Percentiles rank a stretch among this genome's conserved stretches.
phyloP scores from a whole-genome alignment of 352 stramenopile genomes.

The Thraustochytrium sp. region DNA sequence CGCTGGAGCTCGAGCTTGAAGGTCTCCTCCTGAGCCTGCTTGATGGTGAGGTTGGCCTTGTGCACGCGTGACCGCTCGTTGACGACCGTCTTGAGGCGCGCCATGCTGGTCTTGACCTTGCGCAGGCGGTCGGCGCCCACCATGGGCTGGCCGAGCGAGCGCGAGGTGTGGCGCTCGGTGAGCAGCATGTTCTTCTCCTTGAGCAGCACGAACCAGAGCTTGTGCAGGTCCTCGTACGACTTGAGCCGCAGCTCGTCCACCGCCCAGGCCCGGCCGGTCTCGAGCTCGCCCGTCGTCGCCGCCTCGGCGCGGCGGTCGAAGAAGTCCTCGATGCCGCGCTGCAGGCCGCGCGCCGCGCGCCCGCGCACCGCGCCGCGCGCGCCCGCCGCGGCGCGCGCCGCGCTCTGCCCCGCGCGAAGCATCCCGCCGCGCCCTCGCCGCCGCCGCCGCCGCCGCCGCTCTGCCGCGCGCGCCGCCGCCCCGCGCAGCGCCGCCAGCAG shows the following conservation, averaged over 20 bases:
- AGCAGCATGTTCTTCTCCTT: constrained; percentile 96
- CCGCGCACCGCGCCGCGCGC: not conserved
- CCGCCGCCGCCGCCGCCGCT: too few relatives aligned
- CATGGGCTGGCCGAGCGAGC: constrained; percentile 67
- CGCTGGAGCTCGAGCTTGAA: not conserved
- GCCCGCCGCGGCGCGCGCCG: not conserved
- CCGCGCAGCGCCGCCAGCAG: too few relatives aligned
- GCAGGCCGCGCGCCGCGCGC: not conserved
- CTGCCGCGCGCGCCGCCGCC: too few relatives aligned
- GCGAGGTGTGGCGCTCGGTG: constrained; percentile 78
- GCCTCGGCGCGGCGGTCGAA: not conserved
- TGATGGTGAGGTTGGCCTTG: not conserved
- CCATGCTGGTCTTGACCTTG: constrained; percentile 74
- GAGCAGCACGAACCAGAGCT: constrained; percentile 94
- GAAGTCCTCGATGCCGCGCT: constrained; percentile 24
- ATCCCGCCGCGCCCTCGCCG: too few relatives aligned
- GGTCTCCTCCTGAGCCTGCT: not conserved
- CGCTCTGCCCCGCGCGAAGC: not conserved
- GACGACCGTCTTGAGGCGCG: constrained; percentile 73
- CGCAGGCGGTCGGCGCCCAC: constrained; percentile 61
- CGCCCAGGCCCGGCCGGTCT: constrained; percentile 82
- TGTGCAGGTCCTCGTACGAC: constrained; percentile 95
- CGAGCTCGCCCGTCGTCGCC: not conserved
- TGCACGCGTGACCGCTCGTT: constrained; percentile 58
- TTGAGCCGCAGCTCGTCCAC: constrained; percentile 92